Evolutionary conservation across 306 rosid species (phyloP).

Genomic region (barrel medic (Medicago truncatula)): DNA sequence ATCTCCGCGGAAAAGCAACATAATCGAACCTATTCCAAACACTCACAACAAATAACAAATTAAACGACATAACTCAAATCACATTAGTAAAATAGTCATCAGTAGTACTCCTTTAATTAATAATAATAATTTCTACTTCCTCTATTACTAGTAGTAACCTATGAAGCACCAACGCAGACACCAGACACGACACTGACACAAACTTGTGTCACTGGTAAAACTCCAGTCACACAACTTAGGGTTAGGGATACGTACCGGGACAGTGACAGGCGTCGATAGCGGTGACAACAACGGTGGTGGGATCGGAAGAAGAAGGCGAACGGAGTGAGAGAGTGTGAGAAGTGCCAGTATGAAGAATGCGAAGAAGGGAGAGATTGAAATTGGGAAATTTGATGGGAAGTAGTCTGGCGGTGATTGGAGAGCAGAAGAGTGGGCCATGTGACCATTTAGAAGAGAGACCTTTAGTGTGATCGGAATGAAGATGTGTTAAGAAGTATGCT

Average conservation of each 20-base stretch:
- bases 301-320: slow-evolving; percentile 49
- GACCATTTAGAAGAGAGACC: slow-evolving; percentile 73
- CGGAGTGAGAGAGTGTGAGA: slow-evolving; percentile 58
- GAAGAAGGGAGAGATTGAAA: slow-evolving; percentile 69
- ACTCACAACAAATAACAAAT: not conserved
- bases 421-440: slow-evolving; percentile 67
- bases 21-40: slow-evolving; percentile 56
- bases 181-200: too few relatives aligned
- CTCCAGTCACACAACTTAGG: too few relatives aligned
- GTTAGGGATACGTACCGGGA: slow-evolving; percentile 50
- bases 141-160: too few relatives aligned
- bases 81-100: too few relatives aligned
- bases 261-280: slow-evolving; percentile 77
- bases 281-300: slow-evolving; percentile 49
- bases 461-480: slow-evolving; percentile 74
- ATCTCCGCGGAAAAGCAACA: slow-evolving; percentile 74
- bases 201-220: too few relatives aligned
- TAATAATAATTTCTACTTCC: too few relatives aligned
- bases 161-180: too few relatives aligned
- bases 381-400: slow-evolving; percentile 63
- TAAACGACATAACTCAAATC: too few relatives aligned
- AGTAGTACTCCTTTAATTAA: too few relatives aligned
- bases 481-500: slow-evolving; percentile 75
- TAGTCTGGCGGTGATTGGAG: slow-evolving; percentile 69
- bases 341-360: slow-evolving; percentile 50